phyloP scores from a whole-genome alignment of 331 rosid species.

The Arachis monticola region DNA sequence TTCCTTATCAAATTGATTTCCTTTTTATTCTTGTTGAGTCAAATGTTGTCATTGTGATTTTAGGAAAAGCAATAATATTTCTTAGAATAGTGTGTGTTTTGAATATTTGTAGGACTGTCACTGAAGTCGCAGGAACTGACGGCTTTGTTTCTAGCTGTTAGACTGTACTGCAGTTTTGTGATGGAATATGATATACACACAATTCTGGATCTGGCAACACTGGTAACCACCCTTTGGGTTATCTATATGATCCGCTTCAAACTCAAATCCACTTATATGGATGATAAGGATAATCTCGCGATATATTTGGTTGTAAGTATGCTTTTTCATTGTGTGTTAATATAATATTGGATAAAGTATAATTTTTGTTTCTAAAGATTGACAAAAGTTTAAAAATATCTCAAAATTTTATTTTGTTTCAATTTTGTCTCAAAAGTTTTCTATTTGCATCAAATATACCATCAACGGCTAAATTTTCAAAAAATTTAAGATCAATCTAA shows the following conservation, averaged over 20 bases:
- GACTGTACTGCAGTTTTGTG: conserved; percentile 93
- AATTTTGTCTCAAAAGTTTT: too few relatives aligned
- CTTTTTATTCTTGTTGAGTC: too few relatives aligned
- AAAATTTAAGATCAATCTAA: too few relatives aligned
- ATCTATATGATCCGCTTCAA: conserved; percentile 90
- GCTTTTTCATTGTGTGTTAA: background rate
- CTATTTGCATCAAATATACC: too few relatives aligned
- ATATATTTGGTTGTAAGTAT: conserved; percentile 74
- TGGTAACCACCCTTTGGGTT: conserved; percentile 87
- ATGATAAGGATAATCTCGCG: conserved; percentile 84
- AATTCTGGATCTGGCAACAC: conserved; percentile 80
- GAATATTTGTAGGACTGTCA: conserved; percentile 68
- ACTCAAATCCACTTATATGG: conserved; percentile 85
- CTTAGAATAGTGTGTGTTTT: background rate
- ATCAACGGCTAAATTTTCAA: too few relatives aligned
- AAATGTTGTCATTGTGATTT: too few relatives aligned
- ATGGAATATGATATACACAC: conserved; percentile 98
- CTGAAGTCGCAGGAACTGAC: conserved; percentile 92
- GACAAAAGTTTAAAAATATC: too few relatives aligned
- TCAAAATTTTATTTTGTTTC: too few relatives aligned
- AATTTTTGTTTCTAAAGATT: background rate
- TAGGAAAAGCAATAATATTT: too few relatives aligned
- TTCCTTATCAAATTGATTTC: too few relatives aligned
- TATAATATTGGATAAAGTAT: too few relatives aligned
- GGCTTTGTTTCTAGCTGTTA: conserved; percentile 84